Evolutionary conservation across 768 basidiomycete genomes (phyloP).

Genomic region (Gyrodon lividus): DNA sequence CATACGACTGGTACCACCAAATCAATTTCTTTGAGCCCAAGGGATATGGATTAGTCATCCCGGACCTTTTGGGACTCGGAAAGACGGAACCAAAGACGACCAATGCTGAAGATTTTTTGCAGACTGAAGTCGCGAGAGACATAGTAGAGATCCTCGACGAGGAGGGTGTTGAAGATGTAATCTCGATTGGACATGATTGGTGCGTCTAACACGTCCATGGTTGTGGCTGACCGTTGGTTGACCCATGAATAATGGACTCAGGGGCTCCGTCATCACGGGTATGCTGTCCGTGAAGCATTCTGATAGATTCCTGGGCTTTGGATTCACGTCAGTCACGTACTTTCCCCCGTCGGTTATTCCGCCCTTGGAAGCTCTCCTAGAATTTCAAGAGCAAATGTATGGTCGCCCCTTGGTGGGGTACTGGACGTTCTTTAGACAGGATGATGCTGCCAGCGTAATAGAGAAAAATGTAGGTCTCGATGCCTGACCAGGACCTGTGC

Average conservation of each 20-base stretch:
- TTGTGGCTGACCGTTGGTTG: neutral
- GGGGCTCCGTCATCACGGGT: slow-evolving; percentile 37
- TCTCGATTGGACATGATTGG: slow-evolving; percentile 45
- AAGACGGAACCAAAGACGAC: slow-evolving; percentile 42
- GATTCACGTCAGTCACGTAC: slow-evolving; percentile 37
- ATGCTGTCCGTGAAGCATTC: slow-evolving; percentile 38
- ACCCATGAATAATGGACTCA: slow-evolving; percentile 11
- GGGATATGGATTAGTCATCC: slow-evolving; percentile 45
- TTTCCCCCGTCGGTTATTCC: slow-evolving; percentile 24
- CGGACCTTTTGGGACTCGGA: slow-evolving; percentile 49
- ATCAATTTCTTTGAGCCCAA: slow-evolving; percentile 36
- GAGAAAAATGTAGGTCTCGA: slow-evolving; percentile 33
- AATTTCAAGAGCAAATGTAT: slow-evolving; percentile 23
- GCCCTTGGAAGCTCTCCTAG: slow-evolving; percentile 27
- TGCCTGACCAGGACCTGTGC: neutral
- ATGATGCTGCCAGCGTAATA: slow-evolving; percentile 32
- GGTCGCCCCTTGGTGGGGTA: slow-evolving; percentile 44
- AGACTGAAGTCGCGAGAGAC: slow-evolving; percentile 30
- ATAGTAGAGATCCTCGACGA: slow-evolving; percentile 39
- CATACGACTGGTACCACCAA: slow-evolving; percentile 43
- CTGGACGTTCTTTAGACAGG: slow-evolving; percentile 37
- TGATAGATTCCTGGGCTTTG: slow-evolving; percentile 41
- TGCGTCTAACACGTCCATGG: slow-evolving; percentile 1
- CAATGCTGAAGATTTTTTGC: slow-evolving; percentile 27
- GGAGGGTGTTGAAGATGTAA: slow-evolving; percentile 31